Base-by-base conservation (phyloP, 768 basidiomycete species). In the Boletus subcaerulescens region DNA sequence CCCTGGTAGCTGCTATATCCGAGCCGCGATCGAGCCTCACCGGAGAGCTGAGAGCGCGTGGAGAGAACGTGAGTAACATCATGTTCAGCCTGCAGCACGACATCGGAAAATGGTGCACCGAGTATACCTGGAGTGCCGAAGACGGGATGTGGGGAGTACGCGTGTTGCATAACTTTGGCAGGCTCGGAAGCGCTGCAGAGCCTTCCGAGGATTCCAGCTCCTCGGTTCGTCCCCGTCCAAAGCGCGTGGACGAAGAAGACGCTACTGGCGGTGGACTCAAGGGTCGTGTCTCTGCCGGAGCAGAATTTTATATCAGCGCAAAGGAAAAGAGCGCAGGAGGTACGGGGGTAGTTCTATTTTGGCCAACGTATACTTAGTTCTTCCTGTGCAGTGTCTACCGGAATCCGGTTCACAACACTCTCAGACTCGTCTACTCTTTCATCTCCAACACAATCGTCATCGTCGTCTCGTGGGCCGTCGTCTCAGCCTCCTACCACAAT, bases 241-340 rank as follows among this genome's bases (percentile, higher is more conserved):
- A 90, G 70, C 81, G 94, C n/a, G 84, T 97, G 5, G 96, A 98
- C 52, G 94, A 96, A 66, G 94, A 96, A 72, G 95, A 97, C 45
- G 87, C 89, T 26, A 86, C 93, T 59, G 91, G 93, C 53, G 91
- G 92, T 31, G 95, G 96, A 0, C 76, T 98, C 31, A 90, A 85
- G 65, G 96, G 96, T 0, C 81, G 96, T 24, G 82, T 97, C 45
- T 94, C 92, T 1, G 85, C 93, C 17, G 96, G 96, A 29, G 95
- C 91, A 14, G 96, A 98, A 67, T 71, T 97, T 18, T 98, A 97
- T 70, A 83, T 96, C 66, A 96, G 93, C 56, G 90, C 91, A 10
- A 91, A 91, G 67, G 93, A 98, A 72, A 83, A 85, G 61, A 95
- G 93, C 66, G 91, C 91, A 0, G 96, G 96, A 66, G 86, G 94